Base-by-base conservation (phyloP, 352 stramenopile genomes). In the Phytophthora capsici region DNA sequence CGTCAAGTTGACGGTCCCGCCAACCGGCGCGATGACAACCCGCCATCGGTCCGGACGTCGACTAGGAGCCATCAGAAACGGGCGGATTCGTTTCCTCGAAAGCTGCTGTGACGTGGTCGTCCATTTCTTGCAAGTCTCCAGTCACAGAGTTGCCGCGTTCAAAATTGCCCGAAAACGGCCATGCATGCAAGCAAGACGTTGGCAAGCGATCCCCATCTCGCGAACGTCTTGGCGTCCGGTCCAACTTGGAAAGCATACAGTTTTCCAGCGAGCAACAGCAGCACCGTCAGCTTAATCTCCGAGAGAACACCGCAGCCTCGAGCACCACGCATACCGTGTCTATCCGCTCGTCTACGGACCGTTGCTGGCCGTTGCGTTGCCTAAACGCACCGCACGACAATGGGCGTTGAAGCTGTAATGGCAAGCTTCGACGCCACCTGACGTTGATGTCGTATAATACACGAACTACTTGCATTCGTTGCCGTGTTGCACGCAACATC, bases 11-110 rank as follows among this genome's bases (percentile, higher is more conserved):
- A 23, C 23, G 38, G 63, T 63, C 53, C 20, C 32, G 22, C 43
- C 45, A 69, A 69, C 25, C 52, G 23, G 14, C 5, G 28, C 37
- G 57, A 57, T 73, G 62, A 64, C 57, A 72, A 47, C 51, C 51
- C 57, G 50, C 57, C 52, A 73, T 71, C 58, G 49, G 46, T 65
- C 64, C 32, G 63, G 56, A 57, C 37, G 50, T 66, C 64, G 49
- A 60, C 36, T 20, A 60, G 43, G 38, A 50, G 23, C 34, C 57
- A 28, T 20, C 45, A 72, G 67, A 68, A 30, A 69, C 26, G 52
- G 49, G 49, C 28, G 43, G 34, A n/a, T 3, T 43, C 17, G 19
- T 12, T n/a, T 66, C 55, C 65, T 19, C 2, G 32, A 61, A 63
- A 56, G 20, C 46, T 38, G 54, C n/a, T 53, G 30, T 48, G 36